Base-by-base conservation (phyloP, 2,329 filamentous ascomycete genomes). In the Samsoniella hepiali region DNA sequence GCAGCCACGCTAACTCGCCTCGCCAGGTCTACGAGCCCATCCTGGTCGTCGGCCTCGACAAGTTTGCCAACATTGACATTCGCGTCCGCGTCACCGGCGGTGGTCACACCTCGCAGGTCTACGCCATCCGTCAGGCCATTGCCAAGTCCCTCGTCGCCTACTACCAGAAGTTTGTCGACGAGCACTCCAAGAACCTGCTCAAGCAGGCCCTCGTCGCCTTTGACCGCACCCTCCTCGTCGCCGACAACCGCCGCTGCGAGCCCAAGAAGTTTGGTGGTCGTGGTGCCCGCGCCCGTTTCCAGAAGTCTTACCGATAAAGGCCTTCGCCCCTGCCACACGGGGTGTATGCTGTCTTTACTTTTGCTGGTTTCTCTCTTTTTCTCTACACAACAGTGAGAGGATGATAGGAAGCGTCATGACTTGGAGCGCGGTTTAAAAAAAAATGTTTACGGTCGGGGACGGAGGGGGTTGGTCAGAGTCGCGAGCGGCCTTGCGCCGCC, bases 121-220 rank as follows among this genome's bases (percentile, higher is more conserved):
- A 98, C 84, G 95, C 95, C 79, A 92, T 98, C 86, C 93, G 95
- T 75, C 95, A 99, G 86, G 94, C 95, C 76, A 98, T 99, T 78
- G 89, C 93, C 85, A 99, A 98, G 89, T 74, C 76, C 66, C 72
- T 79, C 65, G 76, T 79, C 72, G 76, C 93, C 82, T 97, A 97
- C 90, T 98, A 97, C 91, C 94, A 97, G 86, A 97, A 99, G 88
- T 99, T 89, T 85, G 92, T 98, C 82, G 95, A 99, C 79, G 95
- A 99, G 91, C 93, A 98, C 91, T 92, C 91, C 85, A 99, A 99
- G 91, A 97, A 98, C 89, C 87, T 93, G 83, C 88, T 99, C 78
- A 99, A 98, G 92, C 90, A 94, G 84, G 91, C 91, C 72, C 89
- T 99, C 73, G 91, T 94, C 77, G 88, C 93, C 81, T 99, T 94